phyloP scores from a whole-genome alignment of 2,329 filamentous ascomycete genomes.

The Raffaelea arxii region DNA sequence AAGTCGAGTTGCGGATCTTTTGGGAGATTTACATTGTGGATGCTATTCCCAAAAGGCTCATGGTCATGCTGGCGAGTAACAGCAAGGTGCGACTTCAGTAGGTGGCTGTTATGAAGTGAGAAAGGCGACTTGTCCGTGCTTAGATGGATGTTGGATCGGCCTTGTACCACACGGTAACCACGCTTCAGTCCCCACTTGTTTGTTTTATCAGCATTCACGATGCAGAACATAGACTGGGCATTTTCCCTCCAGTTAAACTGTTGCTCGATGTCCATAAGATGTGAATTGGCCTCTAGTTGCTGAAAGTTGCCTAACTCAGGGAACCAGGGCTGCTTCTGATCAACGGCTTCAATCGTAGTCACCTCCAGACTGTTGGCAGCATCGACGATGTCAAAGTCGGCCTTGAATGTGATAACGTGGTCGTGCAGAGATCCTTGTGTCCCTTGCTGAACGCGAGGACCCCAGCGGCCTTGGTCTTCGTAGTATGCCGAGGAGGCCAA shows the following conservation, averaged over 20 bases:
- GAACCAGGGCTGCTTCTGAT: constrained; percentile 25
- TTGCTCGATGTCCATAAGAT: constrained; percentile 16
- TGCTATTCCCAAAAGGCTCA: constrained; percentile 27
- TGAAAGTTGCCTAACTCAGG: constrained; percentile 25
- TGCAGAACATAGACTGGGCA: constrained; percentile 26
- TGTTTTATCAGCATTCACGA: constrained; percentile 23
- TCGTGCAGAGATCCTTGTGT: constrained; percentile 26
- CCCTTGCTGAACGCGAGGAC: constrained; percentile 23
- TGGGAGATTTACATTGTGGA: constrained; percentile 22
- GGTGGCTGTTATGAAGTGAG: constrained; percentile 7
- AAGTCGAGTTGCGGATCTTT: constrained; percentile 31
- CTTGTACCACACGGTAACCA: constrained; percentile 32
- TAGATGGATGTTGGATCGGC: constrained; percentile 24
- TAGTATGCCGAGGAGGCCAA: constrained; percentile 23
- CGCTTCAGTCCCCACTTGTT: constrained; percentile 31
- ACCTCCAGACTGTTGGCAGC: constrained; percentile 24
- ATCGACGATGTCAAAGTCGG: constrained; percentile 28
- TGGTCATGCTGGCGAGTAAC: constrained; percentile 35
- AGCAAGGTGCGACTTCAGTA: constrained; percentile 23
- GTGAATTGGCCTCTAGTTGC: constrained; percentile 20
- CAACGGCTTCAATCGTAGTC: constrained; percentile 21
- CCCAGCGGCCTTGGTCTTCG: constrained; percentile 22
- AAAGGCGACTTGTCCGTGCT: constrained; percentile 24
- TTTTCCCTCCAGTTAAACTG: constrained; percentile 25
- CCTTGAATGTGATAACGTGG: constrained; percentile 29